Percentiles rank a stretch among this genome's conserved stretches.
Conservation (phyloP, 148 eudicot species). For the Vaccinium myrtillus region DNA sequence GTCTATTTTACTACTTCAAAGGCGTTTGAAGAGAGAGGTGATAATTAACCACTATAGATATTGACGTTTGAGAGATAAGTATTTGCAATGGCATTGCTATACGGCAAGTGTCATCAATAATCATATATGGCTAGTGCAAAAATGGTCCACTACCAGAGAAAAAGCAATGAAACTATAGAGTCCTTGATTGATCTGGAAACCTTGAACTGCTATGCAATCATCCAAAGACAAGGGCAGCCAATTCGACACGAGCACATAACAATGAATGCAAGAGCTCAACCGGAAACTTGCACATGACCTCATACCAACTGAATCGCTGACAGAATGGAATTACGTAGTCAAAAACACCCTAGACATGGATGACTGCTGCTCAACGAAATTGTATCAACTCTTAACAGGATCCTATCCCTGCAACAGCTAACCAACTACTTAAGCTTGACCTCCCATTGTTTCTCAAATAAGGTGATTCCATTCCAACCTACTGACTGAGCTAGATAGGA, state of each 20-base stretch:
- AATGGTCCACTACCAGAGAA: slow-evolving; percentile 4
- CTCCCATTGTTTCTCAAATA: not conserved
- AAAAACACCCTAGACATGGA: not conserved
- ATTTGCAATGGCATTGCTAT: not conserved
- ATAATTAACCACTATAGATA: not conserved
- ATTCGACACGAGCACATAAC: not conserved
- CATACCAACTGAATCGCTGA: not conserved
- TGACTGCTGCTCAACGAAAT: not conserved
- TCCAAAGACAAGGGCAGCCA: not conserved
- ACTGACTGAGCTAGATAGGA: not conserved
- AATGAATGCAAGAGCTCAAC: not conserved
- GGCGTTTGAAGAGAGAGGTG: not conserved
- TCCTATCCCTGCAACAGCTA: not conserved
- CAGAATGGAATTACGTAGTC: not conserved
- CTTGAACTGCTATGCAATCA: not conserved
- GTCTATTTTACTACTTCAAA: not conserved
- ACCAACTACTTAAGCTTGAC: not conserved
- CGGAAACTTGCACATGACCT: not conserved
- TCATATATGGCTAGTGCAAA: not conserved
- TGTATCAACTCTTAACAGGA: not conserved
- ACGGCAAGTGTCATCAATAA: not conserved
- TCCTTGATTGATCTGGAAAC: not conserved
- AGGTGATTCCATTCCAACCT: not conserved
- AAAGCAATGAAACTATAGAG: not conserved
- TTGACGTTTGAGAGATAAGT: no score